These are phyloP conservation scores for Rhodomyrtus psidioides DNA, from an alignment of 441 rosid species.

Conservation along the genomic window DNA sequence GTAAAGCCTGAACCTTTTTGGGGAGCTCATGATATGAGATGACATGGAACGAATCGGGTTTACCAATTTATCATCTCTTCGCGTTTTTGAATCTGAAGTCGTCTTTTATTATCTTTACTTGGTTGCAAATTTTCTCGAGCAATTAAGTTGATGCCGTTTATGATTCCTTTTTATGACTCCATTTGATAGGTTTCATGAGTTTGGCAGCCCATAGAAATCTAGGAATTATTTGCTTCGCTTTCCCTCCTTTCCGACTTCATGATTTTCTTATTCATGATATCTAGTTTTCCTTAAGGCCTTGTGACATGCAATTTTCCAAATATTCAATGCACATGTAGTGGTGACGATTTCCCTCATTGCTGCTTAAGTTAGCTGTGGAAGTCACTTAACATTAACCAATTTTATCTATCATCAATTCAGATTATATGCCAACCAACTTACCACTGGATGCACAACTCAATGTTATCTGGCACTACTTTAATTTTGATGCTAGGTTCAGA, in stretches of 20 bases:
- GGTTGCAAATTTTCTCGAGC: background rate
- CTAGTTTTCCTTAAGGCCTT: background rate
- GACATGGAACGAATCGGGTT: background rate
- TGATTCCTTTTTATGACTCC: background rate
- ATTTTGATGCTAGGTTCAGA: background rate
- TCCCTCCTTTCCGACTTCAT: background rate
- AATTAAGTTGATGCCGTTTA: background rate
- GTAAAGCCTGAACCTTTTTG: background rate
- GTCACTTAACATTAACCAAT: background rate
- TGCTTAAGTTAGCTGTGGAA: background rate
- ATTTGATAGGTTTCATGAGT: background rate
- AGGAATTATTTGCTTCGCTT: background rate
- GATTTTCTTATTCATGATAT: background rate
- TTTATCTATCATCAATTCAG: background rate
- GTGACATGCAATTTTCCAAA: background rate
- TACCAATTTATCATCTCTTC: background rate
- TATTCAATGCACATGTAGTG: background rate
- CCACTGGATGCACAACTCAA: background rate
- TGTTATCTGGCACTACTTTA: background rate
- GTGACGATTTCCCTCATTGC: background rate
- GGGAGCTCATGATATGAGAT: background rate
- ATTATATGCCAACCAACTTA: background rate
- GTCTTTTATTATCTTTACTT: background rate
- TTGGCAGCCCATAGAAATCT: background rate
- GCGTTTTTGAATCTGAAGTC: background rate